Base-by-base conservation (phyloP, 352 stramenopile species). In the Phytophthora quininea region DNA sequence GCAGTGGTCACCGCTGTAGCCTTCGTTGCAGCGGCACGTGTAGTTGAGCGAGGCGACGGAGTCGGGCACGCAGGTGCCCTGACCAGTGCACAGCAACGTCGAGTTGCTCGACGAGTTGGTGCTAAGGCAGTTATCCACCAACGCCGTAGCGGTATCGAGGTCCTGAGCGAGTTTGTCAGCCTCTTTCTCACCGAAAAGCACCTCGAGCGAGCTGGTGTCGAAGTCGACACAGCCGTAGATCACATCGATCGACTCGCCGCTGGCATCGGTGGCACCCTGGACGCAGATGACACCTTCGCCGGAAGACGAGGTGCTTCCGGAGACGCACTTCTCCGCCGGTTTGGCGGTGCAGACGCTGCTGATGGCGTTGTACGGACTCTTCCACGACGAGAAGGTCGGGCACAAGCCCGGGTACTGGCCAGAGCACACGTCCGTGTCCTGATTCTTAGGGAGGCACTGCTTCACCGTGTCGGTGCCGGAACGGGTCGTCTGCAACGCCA, bases 301-400 rank as follows among this genome's bases (percentile, higher is more conserved):
- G 5, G 85, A 80, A 31, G 76, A 77, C 54, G 85, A 77, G 62
- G 74, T 76, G 58, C 64, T 88, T 38, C 80, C 64, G 49, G 57
- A 73, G 8, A 80, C 74, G 35, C 85, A 93, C 62, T 93, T 82
- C 48, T 89, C 82, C 3, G 79, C 85, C 8, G 84, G 79, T 27
- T 83, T 89, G 77, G 90, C 91, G 27, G 83, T 90, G 67, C 85
- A 93, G 29, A 92, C 80, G 46, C 83, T 90, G 71, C 81, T 88
- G 72, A 93, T 89, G 54, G 81, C 68, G 68, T 89, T 89, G 74
- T 90, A 91, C 42, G 81, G 77, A 50, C 73, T 72, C 59, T 47
- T 59, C 85, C 83, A 92, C 12, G 81, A 89, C 62, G 80, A 79
- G 66, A 93, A 92, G 38, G 77, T 86, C 12, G 85, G 83, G 58